A percentile compares a stretch with the other conserved stretches of the same genome.
Evolutionary conservation across 805 yeast genomes (phyloP).

Genomic region (Wickerhamomyces ciferrii): DNA sequence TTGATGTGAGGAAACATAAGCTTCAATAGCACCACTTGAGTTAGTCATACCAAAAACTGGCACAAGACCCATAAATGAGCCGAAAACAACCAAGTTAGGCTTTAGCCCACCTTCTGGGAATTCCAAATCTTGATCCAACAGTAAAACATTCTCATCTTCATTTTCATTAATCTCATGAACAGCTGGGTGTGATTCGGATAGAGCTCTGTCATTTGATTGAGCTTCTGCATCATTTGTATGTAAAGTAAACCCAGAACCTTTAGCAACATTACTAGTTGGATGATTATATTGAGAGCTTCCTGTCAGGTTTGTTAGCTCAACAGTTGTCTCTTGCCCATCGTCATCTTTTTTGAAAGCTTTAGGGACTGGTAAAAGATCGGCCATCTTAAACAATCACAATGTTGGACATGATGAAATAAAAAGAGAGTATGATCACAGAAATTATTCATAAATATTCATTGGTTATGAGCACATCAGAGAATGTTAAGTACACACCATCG

Average conservation of each 20-base stretch:
- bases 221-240: neutral
- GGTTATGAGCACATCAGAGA: too few relatives aligned
- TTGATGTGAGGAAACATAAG: constrained; percentile 53
- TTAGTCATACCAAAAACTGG: constrained; percentile 58
- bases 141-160: neutral
- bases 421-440: too few relatives aligned
- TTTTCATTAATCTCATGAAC: neutral
- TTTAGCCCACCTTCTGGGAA: constrained; percentile 51
- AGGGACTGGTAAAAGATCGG: neutral
- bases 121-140: constrained; percentile 6
- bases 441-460: too few relatives aligned
- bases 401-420: too few relatives aligned
- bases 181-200: neutral
- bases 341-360: neutral
- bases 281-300: neutral
- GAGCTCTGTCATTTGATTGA: neutral
- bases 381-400: too few relatives aligned
- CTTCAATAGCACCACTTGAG: constrained; percentile 60
- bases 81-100: constrained; percentile 56
- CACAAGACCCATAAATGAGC: constrained; percentile 53
- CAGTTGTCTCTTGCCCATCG: neutral
- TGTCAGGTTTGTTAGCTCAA: neutral
- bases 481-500: too few relatives aligned
- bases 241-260: neutral
- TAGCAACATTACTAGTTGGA: neutral